A percentile compares a stretch with the other conserved stretches of the same genome.
phyloP scores from a whole-genome alignment of 352 stramenopile genomes.

The Halophytophthora batemanensis region DNA sequence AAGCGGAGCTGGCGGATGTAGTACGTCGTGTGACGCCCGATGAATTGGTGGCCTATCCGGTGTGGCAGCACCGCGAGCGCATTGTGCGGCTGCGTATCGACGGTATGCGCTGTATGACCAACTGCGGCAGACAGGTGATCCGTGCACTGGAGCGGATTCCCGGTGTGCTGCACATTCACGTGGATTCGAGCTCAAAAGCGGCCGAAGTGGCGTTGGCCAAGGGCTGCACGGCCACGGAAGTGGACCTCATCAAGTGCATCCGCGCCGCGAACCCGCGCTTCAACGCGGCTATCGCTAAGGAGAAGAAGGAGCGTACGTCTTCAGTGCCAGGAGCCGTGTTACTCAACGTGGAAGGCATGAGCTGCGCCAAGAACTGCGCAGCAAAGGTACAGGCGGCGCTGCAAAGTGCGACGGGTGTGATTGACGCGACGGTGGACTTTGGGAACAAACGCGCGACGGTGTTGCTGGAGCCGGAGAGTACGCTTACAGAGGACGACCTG shows the following conservation, averaged over 20 bases:
- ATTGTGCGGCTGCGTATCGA: constrained; percentile 73
- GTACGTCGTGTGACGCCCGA: constrained; percentile 40
- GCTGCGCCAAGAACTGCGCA: constrained; percentile 62
- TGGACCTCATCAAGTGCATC: constrained; percentile 86
- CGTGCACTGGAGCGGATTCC: constrained; percentile 76
- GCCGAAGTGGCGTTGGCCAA: constrained; percentile 76
- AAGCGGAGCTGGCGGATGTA: constrained; percentile 56
- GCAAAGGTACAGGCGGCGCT: constrained; percentile 58
- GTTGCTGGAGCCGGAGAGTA: constrained; percentile 57
- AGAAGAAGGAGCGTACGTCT: constrained; percentile 40
- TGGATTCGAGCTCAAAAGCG: constrained; percentile 79
- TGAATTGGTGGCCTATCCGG: constrained; percentile 64
- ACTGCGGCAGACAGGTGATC: constrained; percentile 80
- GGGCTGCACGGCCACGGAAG: constrained; percentile 74
- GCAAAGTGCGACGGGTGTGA: constrained; percentile 43
- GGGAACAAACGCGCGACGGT: constrained; percentile 64
- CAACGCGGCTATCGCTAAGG: constrained; percentile 64
- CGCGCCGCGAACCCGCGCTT: constrained; percentile 71
- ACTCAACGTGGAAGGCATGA: constrained; percentile 77
- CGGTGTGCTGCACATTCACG: constrained; percentile 79
- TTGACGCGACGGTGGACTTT: constrained; percentile 72
- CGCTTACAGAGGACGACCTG: constrained; percentile 63
- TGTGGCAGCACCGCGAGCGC: constrained; percentile 82
- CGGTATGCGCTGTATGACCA: constrained; percentile 88
- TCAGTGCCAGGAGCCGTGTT: constrained; percentile 64